A percentile compares a stretch with the other conserved stretches of the same genome.
These are phyloP conservation scores for Flaveria ramosissima DNA, from an alignment of 129 eudicot genomes.

Conservation along the genomic window DNA sequence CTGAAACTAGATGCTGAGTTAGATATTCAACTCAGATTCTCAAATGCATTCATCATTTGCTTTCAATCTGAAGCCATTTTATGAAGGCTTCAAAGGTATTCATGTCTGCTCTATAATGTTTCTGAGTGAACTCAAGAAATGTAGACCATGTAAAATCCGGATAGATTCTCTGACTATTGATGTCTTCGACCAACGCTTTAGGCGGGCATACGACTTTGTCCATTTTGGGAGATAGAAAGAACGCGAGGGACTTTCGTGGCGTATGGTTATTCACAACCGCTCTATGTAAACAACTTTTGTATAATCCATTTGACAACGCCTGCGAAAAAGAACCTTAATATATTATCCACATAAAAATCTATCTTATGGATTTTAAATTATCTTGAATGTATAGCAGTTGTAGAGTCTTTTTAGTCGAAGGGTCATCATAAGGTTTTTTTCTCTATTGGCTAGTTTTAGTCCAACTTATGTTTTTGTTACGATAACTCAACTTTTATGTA, in stretches of 20 bases:
- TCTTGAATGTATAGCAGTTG: neutral
- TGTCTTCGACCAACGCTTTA: slow-evolving; percentile 42
- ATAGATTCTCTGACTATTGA: slow-evolving; percentile 44
- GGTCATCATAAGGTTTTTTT: too few relatives aligned
- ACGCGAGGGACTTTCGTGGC: slow-evolving; percentile 76
- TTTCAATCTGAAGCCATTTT: slow-evolving; percentile 53
- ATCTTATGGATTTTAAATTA: neutral
- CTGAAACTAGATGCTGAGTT: slow-evolving; percentile 5
- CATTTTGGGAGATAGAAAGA: slow-evolving; percentile 69
- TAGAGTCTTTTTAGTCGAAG: too few relatives aligned
- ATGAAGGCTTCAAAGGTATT: slow-evolving; percentile 44
- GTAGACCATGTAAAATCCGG: slow-evolving; percentile 89
- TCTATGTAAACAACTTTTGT: slow-evolving; percentile 88
- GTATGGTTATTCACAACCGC: slow-evolving; percentile 66
- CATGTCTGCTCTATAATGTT: slow-evolving; percentile 69
- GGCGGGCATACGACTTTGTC: slow-evolving; percentile 68
- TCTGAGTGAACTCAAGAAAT: slow-evolving; percentile 77
- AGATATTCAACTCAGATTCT: neutral
- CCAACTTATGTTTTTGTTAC: too few relatives aligned
- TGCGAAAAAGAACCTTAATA: slow-evolving; percentile 30
- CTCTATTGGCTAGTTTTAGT: too few relatives aligned
- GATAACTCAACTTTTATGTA: too few relatives aligned
- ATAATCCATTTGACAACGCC: slow-evolving; percentile 85
- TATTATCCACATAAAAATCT: neutral
- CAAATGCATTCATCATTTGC: slow-evolving; percentile 18